Base-by-base conservation (phyloP, 2,329 filamentous ascomycete species). In the Botryotinia calthae region DNA sequence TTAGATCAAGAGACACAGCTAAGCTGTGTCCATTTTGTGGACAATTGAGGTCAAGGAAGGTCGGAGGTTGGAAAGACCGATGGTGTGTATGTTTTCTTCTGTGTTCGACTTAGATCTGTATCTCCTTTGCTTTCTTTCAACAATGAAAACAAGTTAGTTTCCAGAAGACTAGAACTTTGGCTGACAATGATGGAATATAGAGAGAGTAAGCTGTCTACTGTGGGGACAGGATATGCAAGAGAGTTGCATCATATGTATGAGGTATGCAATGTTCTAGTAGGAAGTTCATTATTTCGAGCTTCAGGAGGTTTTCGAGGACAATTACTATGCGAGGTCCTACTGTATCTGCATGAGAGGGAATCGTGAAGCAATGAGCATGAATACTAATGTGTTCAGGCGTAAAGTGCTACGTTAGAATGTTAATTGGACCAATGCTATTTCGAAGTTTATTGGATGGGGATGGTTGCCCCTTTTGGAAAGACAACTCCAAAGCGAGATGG, bases 1-100 rank as follows among this genome's bases (percentile, higher is more conserved):
- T 56, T 56, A 37, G 48, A 28, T 56, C 16, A 4, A 9, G 18
- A 31, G 31, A 42, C 34, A 54, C n/a, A 9, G 28, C 46, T 40
- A 18, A n/a, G 9, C 46, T 28, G 46, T 54, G 64, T 54, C 25
- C 18, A 18, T 46, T 54, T 40, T 40, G 22, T 37, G 64, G 31
- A 20, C 25, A 20, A 31, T 42, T 16, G 5, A 31, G 8, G 31
- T 31, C 22, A 20, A 31, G 28, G 18, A 25, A 31, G 31, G 16
- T 42, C 48, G n/a, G 51, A 58, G 48, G 34, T 68, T 68, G 40
- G 25, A 56, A 68, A 42, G 51, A 4, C 37, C 37, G 37, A 42
- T 37, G 37, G 48, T 68, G n/a, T 68, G 65, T 68, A 68, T 56
- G 18, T 68, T 42, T 56, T 56, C 48, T 56, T 48, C n/a, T 42